These are phyloP conservation scores for Ophiostoma piceae DNA, from an alignment of 2,329 filamentous ascomycete species.

Conservation along the genomic window DNA sequence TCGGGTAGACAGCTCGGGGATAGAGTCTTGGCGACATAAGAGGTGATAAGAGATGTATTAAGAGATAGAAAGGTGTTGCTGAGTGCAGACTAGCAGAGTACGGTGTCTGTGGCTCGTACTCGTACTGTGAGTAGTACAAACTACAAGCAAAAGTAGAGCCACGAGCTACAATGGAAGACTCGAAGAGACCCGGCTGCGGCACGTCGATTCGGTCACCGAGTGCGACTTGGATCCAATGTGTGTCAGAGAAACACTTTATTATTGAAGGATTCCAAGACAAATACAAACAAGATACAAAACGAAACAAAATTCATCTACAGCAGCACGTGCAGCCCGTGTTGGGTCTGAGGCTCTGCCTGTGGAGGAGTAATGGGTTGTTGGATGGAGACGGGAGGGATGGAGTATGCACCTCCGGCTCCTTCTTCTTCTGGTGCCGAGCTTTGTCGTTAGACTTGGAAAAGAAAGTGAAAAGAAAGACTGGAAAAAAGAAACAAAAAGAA, in stretches of 20 bases:
- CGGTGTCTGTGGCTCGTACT: neutral
- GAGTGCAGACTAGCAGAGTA: neutral
- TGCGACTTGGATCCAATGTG: neutral
- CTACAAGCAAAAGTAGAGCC: too few relatives aligned
- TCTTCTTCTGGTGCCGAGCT: too few relatives aligned
- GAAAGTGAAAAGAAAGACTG: neutral
- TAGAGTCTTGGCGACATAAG: neutral
- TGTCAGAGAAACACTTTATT: neutral
- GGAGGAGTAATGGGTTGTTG: too few relatives aligned
- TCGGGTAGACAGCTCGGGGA: neutral
- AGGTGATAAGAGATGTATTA: neutral
- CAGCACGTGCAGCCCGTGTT: slow-evolving; percentile 6
- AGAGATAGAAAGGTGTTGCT: neutral
- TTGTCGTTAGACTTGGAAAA: too few relatives aligned
- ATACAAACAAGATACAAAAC: neutral
- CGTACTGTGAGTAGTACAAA: neutral
- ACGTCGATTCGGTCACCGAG: neutral
- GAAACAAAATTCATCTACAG: neutral
- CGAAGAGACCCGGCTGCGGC: neutral
- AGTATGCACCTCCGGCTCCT: too few relatives aligned
- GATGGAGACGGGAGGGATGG: too few relatives aligned
- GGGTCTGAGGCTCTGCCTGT: neutral
- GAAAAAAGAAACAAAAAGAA: neutral
- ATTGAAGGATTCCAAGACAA: neutral
- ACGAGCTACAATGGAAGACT: neutral